These are phyloP conservation scores for Lachnellula hyalina DNA, from an alignment of 2,329 filamentous ascomycete genomes.

Conservation along the genomic window DNA sequence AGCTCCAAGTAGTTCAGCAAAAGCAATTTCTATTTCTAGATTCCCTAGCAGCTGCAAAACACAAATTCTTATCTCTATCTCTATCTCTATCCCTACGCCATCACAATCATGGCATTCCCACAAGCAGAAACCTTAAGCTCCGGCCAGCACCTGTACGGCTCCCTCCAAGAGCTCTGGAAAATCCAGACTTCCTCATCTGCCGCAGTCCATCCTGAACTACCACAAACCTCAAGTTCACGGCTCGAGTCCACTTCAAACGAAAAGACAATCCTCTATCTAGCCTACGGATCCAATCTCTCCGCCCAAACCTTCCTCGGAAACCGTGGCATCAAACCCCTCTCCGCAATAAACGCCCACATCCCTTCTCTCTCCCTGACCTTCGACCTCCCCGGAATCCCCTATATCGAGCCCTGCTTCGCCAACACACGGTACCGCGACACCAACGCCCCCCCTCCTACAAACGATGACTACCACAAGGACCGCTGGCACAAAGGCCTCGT, in stretches of 20 bases:
- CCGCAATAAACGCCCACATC: slow-evolving; percentile 74
- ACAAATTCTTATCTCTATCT: not conserved
- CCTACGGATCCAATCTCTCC: slow-evolving; percentile 87
- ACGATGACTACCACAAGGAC: slow-evolving; percentile 44
- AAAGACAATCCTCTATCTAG: slow-evolving; percentile 67
- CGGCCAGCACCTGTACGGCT: slow-evolving; percentile 3
- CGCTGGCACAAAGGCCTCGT: slow-evolving; percentile 78
- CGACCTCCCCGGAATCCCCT: slow-evolving; percentile 79
- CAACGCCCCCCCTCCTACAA: slow-evolving; percentile 18
- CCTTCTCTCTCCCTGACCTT: slow-evolving; percentile 76
- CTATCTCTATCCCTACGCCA: not conserved
- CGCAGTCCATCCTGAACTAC: slow-evolving; percentile 2
- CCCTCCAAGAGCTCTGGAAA: slow-evolving; percentile 6
- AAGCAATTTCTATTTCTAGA: too few relatives aligned
- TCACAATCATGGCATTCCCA: slow-evolving; percentile 4
- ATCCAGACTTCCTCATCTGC: not conserved
- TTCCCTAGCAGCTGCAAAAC: too few relatives aligned
- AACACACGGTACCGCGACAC: slow-evolving; percentile 59
- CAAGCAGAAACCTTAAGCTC: not conserved
- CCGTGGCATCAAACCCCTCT: slow-evolving; percentile 76
- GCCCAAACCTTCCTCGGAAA: slow-evolving; percentile 72
- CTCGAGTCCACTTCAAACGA: slow-evolving; percentile 8
- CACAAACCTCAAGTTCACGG: slow-evolving; percentile 9
- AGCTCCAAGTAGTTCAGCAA: too few relatives aligned
- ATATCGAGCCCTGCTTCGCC: slow-evolving; percentile 86